These are phyloP conservation scores for Hypoxylon sp. DNA, from an alignment of 2,329 filamentous ascomycete species.

Conservation along the genomic window DNA sequence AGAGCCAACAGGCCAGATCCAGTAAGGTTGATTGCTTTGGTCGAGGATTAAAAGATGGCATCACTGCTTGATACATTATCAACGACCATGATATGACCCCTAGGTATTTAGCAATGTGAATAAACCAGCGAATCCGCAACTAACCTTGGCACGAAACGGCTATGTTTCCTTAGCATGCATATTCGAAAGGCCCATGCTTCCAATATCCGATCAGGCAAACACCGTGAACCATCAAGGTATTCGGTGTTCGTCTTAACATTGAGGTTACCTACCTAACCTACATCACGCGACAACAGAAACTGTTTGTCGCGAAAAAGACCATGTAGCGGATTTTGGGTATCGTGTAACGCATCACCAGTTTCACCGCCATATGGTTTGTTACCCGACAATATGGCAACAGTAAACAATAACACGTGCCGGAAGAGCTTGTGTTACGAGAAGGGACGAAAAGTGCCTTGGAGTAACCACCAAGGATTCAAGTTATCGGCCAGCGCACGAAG, in stretches of 20 bases:
- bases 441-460: background rate
- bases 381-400: background rate
- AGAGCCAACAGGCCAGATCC: constrained; percentile 39
- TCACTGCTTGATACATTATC: background rate
- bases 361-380: background rate
- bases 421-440: background rate
- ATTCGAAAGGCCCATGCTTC: background rate
- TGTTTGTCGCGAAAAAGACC: background rate
- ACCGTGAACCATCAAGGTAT: background rate
- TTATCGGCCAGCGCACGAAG: background rate
- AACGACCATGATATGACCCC: background rate
- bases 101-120: background rate
- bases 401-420: background rate
- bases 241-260: background rate
- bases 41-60: background rate
- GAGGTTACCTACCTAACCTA: background rate
- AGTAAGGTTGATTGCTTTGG: background rate
- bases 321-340: background rate
- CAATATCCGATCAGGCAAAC: background rate
- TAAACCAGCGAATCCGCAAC: background rate
- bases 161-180: background rate
- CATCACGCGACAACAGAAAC: background rate
- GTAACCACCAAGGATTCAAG: background rate
- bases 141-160: background rate
- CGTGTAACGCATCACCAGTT: background rate